phyloP scores from a whole-genome alignment of 1,139 yeast genomes.

The Suhomyces yuchorum region DNA sequence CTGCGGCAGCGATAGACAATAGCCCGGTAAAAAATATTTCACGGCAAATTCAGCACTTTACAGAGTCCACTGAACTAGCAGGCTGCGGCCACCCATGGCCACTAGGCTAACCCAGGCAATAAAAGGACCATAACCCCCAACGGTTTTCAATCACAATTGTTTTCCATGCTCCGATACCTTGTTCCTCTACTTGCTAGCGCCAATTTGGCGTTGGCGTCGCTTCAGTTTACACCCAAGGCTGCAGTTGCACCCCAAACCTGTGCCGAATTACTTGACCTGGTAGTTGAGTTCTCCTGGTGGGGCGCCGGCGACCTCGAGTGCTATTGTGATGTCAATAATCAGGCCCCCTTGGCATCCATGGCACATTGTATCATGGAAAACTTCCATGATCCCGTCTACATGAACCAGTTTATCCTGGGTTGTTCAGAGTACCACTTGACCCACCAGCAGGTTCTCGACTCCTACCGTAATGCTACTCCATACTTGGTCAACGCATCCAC shows the following conservation, averaged over 20 bases:
- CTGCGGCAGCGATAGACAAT: background rate
- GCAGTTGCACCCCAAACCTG: conserved; percentile 4
- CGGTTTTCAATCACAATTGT: background rate
- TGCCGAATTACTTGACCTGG: background rate
- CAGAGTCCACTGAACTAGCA: too few relatives aligned
- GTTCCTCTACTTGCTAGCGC: background rate
- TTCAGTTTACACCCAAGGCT: conserved; percentile 4
- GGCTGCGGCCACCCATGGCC: background rate
- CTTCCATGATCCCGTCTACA: conserved; percentile 27
- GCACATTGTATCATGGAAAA: conserved; percentile 35
- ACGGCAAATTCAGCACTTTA: background rate
- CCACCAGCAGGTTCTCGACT: conserved; percentile 26
- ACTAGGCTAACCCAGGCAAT: background rate
- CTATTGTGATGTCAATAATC: conserved; percentile 35
- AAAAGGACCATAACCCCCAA: background rate
- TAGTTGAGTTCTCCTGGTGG: background rate
- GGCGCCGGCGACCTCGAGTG: conserved; percentile 8
- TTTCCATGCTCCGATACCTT: background rate
- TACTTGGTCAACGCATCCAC: conserved; percentile 30
- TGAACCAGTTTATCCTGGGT: conserved; percentile 24
- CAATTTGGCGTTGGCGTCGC: background rate
- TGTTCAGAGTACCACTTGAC: conserved; percentile 28
- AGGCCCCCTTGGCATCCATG: conserved; percentile 43
- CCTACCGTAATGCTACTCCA: conserved; percentile 42
- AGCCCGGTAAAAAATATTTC: background rate